Evolutionary conservation across 768 basidiomycete genomes (phyloP).

Genomic region (Tricholoma saponaceum): DNA sequence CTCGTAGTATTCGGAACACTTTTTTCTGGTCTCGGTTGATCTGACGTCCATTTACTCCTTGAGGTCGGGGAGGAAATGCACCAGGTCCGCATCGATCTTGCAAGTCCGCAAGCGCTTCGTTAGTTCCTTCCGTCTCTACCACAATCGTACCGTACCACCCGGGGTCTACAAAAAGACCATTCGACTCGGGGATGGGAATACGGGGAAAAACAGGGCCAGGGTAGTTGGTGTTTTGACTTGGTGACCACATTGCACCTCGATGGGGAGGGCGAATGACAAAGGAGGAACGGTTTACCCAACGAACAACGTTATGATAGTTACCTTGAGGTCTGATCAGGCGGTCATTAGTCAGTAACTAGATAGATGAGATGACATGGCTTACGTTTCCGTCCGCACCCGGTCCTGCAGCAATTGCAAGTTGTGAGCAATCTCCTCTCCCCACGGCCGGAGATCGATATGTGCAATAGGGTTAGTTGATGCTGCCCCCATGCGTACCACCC

Average conservation of each 20-base stretch:
- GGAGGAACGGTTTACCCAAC: constrained; percentile 80
- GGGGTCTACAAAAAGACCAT: constrained; percentile 56
- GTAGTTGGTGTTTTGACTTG: constrained; percentile 20
- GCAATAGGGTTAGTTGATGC: constrained; percentile 54
- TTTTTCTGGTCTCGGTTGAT: constrained; percentile 40
- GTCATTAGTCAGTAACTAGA: constrained; percentile 6
- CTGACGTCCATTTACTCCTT: constrained; percentile 28
- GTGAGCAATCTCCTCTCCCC: constrained; percentile 72
- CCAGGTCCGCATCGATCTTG: constrained; percentile 68
- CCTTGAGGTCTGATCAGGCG: constrained; percentile 65
- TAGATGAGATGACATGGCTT: constrained; percentile 26
- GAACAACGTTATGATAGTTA: constrained; percentile 72
- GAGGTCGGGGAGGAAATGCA: constrained; percentile 58
- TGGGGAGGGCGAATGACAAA: constrained; percentile 59
- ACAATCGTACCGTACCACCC: constrained; percentile 84
- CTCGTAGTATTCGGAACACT: constrained; percentile 72
- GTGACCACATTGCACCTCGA: constrained; percentile 27
- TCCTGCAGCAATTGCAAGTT: constrained; percentile 79
- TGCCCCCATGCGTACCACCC: constrained; percentile 67
- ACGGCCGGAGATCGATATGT: constrained; percentile 72
- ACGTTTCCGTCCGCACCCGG: constrained; percentile 78
- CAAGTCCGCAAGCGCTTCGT: constrained; percentile 78
- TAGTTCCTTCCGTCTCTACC: constrained; percentile 84
- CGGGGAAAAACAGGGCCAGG: constrained; percentile 23
- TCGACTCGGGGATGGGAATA: constrained; percentile 53